Evolutionary conservation across 2,329 filamentous ascomycete genomes (phyloP), one percentile per base, ranked within the genome.

Genomic region (Stagonosporopsis cucurbitacearum): DNA sequence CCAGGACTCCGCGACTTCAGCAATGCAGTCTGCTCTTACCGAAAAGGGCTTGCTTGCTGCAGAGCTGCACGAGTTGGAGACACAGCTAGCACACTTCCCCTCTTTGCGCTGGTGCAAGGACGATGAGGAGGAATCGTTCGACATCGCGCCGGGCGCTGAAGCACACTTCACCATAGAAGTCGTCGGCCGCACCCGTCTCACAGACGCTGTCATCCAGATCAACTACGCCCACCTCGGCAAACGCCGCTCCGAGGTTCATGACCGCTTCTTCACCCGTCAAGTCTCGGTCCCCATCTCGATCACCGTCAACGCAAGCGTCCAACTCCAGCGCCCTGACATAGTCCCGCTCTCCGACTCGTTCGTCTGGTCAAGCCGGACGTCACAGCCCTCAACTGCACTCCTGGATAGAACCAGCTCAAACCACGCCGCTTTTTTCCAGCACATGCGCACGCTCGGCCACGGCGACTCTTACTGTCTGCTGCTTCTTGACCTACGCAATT

Each of bases 281-380:
- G 83, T 96, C 15, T 88, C 88, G 17, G 81, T 96, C 25, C 90
- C 92, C 13, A 79, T 98, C 54, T 91, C 89, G 0, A 85, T 97
- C 15, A 97, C 94, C 5, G 94, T 98, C 43, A 97, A 97, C 70
- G 90, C 92, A 3, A 95, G 92, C 68, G 82, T 97, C 23, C 92
- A 97, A 68, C 80, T 97, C 9, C 83, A 88, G 30, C 84, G 91
- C 33, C 87, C 93, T 62, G 93, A 97, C 68, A 82, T 96, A 17
- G 75, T 95, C 30, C 88, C 92, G 0, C 82, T 96, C 11, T 86
- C 86, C 43, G 84, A 86, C 11, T 81, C 84, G 44, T 85, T 95
- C 48, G 88, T 89, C 0, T 91, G 89, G 86, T 74, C 74, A 50
- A 79, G 79, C 49, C 67, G 67, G 22, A 25, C 17, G 17, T 23